phyloP scores from a whole-genome alignment of 139 green algal genomes.

The Closterium sp. region DNA sequence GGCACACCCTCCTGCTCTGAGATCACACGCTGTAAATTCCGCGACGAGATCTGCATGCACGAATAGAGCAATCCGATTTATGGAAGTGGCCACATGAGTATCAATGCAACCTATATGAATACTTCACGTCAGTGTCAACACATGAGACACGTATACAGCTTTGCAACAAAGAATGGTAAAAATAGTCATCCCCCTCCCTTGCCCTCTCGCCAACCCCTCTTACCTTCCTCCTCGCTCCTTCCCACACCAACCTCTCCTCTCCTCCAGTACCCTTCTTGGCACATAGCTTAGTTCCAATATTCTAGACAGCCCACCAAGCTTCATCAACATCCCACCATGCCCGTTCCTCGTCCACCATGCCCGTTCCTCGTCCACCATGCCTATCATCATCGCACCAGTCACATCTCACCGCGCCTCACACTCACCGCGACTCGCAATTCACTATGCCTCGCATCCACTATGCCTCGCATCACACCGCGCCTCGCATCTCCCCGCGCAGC shows the following conservation, averaged over 20 bases:
- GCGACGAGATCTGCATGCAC: constrained; percentile 43
- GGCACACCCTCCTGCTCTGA: constrained; percentile 48
- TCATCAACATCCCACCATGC: neutral
- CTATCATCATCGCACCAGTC: neutral
- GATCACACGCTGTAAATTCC: constrained; percentile 49
- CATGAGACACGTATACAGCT: too few relatives aligned
- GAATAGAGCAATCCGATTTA: neutral
- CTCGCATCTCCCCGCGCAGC: neutral
- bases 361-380: too few relatives aligned
- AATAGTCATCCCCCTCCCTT: too few relatives aligned
- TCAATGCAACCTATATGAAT: too few relatives aligned
- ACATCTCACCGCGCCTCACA: neutral
- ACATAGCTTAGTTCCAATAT: neutral
- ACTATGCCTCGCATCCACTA: too few relatives aligned
- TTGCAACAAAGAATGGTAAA: too few relatives aligned
- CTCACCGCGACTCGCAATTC: too few relatives aligned
- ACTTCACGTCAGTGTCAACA: too few relatives aligned
- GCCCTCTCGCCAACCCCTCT: too few relatives aligned
- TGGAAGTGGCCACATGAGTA: too few relatives aligned
- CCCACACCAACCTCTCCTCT: neutral
- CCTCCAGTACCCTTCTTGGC: neutral
- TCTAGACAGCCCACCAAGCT: too few relatives aligned
- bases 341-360: too few relatives aligned
- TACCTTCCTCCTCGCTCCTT: neutral
- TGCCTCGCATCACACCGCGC: neutral